Evolutionary conservation across 2,329 filamentous ascomycete genomes (phyloP), one percentile per base, ranked within the genome.

Genomic region (Hymenotorrendiella dingleyae): DNA sequence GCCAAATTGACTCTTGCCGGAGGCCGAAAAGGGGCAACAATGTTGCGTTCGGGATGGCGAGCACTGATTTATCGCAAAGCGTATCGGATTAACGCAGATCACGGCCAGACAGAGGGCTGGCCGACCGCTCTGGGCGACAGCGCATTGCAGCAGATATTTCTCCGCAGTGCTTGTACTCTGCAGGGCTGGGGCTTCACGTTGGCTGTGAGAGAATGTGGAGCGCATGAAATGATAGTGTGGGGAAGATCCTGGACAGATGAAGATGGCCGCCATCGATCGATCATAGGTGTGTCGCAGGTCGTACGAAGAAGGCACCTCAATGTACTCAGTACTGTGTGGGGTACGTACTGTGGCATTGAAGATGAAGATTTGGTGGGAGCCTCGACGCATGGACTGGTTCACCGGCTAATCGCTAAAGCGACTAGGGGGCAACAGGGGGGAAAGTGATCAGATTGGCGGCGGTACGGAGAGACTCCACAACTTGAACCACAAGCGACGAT

Each of bases 391-490:
- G 27, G 42, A 43, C 41, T 43, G 41, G n/a, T n/a, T n/a, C 27
- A 12, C 7, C 34, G 32, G 40, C 32, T 29, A 32, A 36, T 34
- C 36, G 36, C n/a, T n/a, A 22, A n/a, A 14, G 27, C 4, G 27
- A 29, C 27, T 12, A 14, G 27, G 27, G 27, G 19, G 33, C n/a
- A 21, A n/a, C 32, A 35, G 32, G 32, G 32, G 32, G 16, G 11
- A 12, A 28, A 30, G 42, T 37, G 42, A 45, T 45, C 42, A 45
- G 42, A 45, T 40, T n/a, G n/a, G n/a, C n/a, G n/a, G n/a, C n/a
- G n/a, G n/a, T n/a, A n/a, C n/a, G n/a, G n/a, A n/a, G n/a, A n/a
- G n/a, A n/a, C n/a, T n/a, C n/a, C n/a, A n/a, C n/a, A n/a, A n/a
- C n/a, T n/a, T n/a, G n/a, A n/a, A n/a, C n/a, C n/a, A n/a, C n/a